A percentile compares a stretch with the other conserved stretches of the same genome.
Conservation (phyloP, 805 yeast genomes). For the Tetrapisispora taiwanensis region DNA sequence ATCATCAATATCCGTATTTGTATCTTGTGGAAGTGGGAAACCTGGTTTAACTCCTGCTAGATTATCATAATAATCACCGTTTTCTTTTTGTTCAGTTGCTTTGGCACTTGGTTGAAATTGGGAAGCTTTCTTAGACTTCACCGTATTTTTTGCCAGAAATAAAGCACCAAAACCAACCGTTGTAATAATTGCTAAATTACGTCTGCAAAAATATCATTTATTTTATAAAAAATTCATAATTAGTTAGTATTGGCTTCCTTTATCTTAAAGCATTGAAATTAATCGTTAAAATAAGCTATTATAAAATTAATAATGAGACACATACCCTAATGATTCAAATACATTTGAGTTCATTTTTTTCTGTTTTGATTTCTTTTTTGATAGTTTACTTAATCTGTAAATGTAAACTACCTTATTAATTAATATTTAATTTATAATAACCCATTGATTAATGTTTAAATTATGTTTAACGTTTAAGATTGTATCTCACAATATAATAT, state of each 20-base stretch:
- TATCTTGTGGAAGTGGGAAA: slow-evolving; percentile 33
- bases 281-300: not conserved
- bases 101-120: slow-evolving; percentile 28
- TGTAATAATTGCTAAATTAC: slow-evolving; percentile 11
- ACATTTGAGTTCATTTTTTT: slow-evolving; percentile 8
- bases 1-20: not conserved
- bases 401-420: too few relatives aligned
- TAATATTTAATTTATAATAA: too few relatives aligned
- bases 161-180: slow-evolving; percentile 23
- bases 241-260: not conserved
- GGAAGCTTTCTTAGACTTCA: slow-evolving; percentile 30
- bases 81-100: slow-evolving; percentile 6
- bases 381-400: too few relatives aligned
- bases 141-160: slow-evolving; percentile 20
- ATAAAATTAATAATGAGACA: not conserved
- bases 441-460: too few relatives aligned
- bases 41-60: slow-evolving; percentile 43
- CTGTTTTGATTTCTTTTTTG: not conserved
- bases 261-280: too few relatives aligned
- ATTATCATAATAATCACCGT: slow-evolving; percentile 25
- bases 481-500: too few relatives aligned
- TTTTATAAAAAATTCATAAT: not conserved
- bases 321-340: slow-evolving; percentile 25
- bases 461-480: too few relatives aligned
- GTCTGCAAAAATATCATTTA: not conserved